Percentiles rank a stretch among this genome's conserved stretches.
phyloP scores from a whole-genome alignment of 768 basidiomycete genomes.

The Calvatia gigantea region DNA sequence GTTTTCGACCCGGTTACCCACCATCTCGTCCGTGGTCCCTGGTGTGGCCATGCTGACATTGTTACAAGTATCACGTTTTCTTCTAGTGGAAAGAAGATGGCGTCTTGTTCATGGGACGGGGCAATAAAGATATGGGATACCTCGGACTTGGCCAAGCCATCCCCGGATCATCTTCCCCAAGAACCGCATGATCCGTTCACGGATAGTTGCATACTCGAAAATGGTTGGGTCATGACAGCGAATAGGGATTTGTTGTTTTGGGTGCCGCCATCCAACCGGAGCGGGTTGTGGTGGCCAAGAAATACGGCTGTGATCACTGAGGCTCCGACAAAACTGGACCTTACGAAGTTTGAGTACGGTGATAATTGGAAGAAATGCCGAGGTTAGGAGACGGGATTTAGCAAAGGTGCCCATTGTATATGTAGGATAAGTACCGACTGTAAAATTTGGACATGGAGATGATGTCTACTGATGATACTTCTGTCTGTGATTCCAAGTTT shows the following conservation, averaged over 20 bases:
- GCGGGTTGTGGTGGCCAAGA: constrained; percentile 20
- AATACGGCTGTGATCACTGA: constrained; percentile 19
- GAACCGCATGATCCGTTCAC: neutral
- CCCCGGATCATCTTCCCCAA: neutral
- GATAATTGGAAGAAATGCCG: constrained; percentile 2
- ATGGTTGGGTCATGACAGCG: constrained; percentile 11
- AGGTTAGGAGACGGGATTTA: too few relatives aligned
- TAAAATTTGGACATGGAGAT: too few relatives aligned
- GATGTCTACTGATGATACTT: too few relatives aligned
- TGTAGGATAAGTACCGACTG: too few relatives aligned
- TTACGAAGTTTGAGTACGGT: constrained; percentile 10
- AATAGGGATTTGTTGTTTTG: constrained; percentile 17
- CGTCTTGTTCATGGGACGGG: constrained; percentile 32
- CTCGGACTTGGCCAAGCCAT: neutral
- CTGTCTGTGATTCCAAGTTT: too few relatives aligned
- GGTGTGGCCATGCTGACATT: neutral
- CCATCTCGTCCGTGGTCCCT: neutral
- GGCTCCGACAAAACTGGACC: constrained; percentile 14
- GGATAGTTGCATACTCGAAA: constrained; percentile 6
- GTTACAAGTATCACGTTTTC: constrained; percentile 1
- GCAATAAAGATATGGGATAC: constrained; percentile 32
- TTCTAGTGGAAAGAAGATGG: constrained; percentile 27
- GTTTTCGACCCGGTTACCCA: constrained; percentile 2
- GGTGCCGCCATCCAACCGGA: constrained; percentile 19
- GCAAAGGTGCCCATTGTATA: too few relatives aligned